These are phyloP conservation scores for Coemansia sp. DNA, from an alignment of 192 early-diverging fungal species.

Conservation along the genomic window DNA sequence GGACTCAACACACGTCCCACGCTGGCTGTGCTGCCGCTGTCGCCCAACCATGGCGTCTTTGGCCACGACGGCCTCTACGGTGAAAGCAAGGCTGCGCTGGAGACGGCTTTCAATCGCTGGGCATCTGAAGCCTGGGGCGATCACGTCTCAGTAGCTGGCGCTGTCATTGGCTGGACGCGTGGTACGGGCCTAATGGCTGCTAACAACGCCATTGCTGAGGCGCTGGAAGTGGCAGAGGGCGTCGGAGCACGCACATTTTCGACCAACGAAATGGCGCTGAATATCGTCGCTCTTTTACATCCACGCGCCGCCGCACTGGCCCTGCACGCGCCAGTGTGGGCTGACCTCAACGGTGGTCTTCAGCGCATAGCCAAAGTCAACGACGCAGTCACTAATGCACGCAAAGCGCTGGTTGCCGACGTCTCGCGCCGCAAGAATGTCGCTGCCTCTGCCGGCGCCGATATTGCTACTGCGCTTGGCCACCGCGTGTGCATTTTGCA, in stretches of 20 bases:
- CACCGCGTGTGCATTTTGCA: conserved; percentile 15
- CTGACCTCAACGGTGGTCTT: conserved; percentile 95
- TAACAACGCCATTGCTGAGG: conserved; percentile 84
- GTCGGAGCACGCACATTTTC: conserved; percentile 91
- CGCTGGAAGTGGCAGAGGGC: conserved; percentile 69
- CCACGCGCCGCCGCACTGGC: conserved; percentile 71
- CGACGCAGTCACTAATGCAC: conserved; percentile 12
- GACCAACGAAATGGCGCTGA: conserved; percentile 92
- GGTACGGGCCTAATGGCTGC: conserved; percentile 92
- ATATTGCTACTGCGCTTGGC: conserved; percentile 11
- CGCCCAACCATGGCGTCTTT: conserved; percentile 97
- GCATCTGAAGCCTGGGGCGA: conserved; percentile 84
- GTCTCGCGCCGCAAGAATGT: conserved; percentile 4
- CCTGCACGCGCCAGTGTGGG: conserved; percentile 84
- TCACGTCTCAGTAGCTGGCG: conserved; percentile 84
- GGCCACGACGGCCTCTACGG: conserved; percentile 92
- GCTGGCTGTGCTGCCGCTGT: conserved; percentile 85
- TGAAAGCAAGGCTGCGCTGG: conserved; percentile 91
- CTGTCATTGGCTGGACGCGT: conserved; percentile 97
- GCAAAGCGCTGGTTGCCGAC: not conserved
- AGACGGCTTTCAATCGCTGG: conserved; percentile 93
- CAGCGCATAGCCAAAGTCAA: conserved; percentile 67
- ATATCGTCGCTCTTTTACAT: conserved; percentile 87
- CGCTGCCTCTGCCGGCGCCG: conserved; percentile 20
- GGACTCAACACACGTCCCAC: conserved; percentile 82